A percentile compares a stretch with the other conserved stretches of the same genome.
Conservation (phyloP, 345 rosid genomes). For the Luvunga scandens region DNA sequence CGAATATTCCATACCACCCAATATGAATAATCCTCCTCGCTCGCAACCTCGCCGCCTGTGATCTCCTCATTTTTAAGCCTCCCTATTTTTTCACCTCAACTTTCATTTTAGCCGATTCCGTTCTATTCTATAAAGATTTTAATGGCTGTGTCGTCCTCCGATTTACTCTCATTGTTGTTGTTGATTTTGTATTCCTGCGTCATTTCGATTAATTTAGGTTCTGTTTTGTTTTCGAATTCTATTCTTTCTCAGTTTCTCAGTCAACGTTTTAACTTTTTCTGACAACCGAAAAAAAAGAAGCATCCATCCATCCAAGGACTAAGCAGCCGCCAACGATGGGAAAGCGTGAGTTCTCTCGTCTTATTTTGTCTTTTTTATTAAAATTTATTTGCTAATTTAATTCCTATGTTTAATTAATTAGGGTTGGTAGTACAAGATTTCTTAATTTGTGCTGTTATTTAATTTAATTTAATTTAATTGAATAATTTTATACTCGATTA, state of each 20-base stretch:
- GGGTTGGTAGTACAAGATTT: neutral
- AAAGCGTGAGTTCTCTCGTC: slow-evolving; percentile 48
- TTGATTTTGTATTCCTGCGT: slow-evolving; percentile 17
- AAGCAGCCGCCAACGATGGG: slow-evolving; percentile 52
- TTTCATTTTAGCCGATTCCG: neutral
- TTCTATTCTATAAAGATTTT: slow-evolving; percentile 17
- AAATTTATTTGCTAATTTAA: slow-evolving; percentile 3
- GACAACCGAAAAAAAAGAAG: slow-evolving; percentile 1
- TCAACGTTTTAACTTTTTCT: slow-evolving; percentile 33
- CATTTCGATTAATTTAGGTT: slow-evolving; percentile 25
- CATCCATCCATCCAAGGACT: neutral
- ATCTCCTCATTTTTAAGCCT: neutral
- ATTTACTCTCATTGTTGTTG: slow-evolving; percentile 21
- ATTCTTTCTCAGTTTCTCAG: slow-evolving; percentile 32
- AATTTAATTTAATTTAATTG: too few relatives aligned
- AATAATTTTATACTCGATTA: too few relatives aligned
- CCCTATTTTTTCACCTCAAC: neutral
- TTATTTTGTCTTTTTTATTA: neutral
- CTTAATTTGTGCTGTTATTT: neutral
- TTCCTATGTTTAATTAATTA: neutral
- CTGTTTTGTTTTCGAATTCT: slow-evolving; percentile 21
- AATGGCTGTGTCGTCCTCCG: slow-evolving; percentile 61
- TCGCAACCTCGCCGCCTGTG: neutral
- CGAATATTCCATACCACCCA: slow-evolving; percentile 35
- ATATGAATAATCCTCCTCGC: slow-evolving; percentile 16